These are phyloP conservation scores for Diatrype stigma DNA, from an alignment of 2,329 filamentous ascomycete species.

Conservation along the genomic window DNA sequence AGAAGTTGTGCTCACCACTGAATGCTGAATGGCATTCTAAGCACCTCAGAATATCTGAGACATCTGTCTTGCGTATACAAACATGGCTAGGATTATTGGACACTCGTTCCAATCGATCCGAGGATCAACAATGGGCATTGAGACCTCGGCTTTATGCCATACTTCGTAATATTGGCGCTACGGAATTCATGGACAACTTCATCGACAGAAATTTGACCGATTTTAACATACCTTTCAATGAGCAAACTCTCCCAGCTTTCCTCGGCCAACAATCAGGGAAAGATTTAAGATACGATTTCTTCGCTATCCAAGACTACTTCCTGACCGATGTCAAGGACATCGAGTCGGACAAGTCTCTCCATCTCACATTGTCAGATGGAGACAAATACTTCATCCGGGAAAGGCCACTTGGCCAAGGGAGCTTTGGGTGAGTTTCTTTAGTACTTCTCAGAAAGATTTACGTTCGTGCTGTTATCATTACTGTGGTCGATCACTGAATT, in stretches of 20 bases:
- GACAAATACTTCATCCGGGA: constrained; percentile 7
- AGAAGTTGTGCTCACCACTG: neutral
- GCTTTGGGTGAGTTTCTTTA: constrained; percentile 7
- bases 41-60: constrained; percentile 5
- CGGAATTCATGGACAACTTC: constrained; percentile 11
- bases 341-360: constrained; percentile 6
- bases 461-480: neutral
- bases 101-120: constrained; percentile 1
- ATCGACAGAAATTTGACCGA: constrained; percentile 8
- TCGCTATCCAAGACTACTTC: constrained; percentile 14
- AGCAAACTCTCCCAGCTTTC: constrained; percentile 11
- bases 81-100: constrained; percentile 8
- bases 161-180: constrained; percentile 7
- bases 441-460: too few relatives aligned
- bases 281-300: constrained; percentile 8
- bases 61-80: constrained; percentile 6
- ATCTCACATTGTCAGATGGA: constrained; percentile 6
- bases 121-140: constrained; percentile 1
- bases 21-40: neutral
- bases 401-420: constrained; percentile 11
- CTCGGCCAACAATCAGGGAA: neutral
- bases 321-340: constrained; percentile 13
- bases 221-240: constrained; percentile 13
- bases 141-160: constrained; percentile 13
- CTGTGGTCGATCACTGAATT: neutral